phyloP scores from a whole-genome alignment of 78 protist species.

The Protostelium mycophagum region DNA sequence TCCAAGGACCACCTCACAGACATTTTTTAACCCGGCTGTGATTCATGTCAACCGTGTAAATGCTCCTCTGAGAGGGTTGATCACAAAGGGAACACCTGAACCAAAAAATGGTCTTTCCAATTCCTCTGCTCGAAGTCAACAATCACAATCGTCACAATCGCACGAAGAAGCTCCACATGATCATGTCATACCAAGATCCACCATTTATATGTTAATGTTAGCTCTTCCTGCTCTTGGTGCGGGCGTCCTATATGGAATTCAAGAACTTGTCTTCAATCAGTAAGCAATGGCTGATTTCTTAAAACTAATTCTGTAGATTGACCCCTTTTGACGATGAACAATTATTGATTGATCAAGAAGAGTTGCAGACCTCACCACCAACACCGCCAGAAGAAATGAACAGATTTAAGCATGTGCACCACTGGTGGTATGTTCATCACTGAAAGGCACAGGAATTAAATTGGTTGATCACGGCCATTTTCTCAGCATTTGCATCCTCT shows the following conservation, averaged over 20 bases:
- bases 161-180: no score
- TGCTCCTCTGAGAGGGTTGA: no score
- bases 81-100: no score
- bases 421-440: neutral
- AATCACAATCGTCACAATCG: no score
- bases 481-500: neutral
- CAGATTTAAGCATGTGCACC: neutral
- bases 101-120: no score
- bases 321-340: neutral
- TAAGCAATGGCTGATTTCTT: no score
- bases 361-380: neutral
- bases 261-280: neutral
- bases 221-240: neutral
- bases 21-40: no score
- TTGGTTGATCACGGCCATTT: neutral
- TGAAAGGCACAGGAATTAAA: neutral
- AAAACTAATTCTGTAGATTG: no score
- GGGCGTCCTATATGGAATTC: neutral
- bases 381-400: neutral
- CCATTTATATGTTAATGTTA: neutral
- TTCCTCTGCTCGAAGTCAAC: no score
- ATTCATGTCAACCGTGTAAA: no score
- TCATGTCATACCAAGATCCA: no score
- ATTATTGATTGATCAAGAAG: neutral
- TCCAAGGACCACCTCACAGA: no score